Evolutionary conservation across 73 alveolate genomes (phyloP).

Genomic region (Stentor roeselii): DNA sequence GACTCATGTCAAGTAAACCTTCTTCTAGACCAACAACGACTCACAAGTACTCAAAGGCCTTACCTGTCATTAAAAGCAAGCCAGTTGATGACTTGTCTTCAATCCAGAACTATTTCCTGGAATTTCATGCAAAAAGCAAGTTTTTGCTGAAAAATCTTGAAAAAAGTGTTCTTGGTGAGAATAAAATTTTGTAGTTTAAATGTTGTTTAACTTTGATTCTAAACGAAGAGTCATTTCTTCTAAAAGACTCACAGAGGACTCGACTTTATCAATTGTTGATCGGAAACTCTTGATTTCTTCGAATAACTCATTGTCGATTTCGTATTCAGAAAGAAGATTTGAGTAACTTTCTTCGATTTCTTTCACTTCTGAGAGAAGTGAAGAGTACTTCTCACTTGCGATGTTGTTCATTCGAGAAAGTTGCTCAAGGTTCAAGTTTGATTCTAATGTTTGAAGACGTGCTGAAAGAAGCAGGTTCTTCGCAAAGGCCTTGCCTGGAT

Average conservation of each 20-base stretch:
- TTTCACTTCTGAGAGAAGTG: background rate
- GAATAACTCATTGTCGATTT: background rate
- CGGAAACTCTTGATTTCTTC: background rate
- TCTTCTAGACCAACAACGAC: background rate
- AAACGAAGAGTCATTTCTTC: background rate
- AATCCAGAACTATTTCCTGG: slow-evolving; percentile 16
- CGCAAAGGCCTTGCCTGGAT: background rate
- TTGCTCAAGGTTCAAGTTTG: slow-evolving; percentile 3
- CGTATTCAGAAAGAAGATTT: background rate
- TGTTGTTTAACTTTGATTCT: background rate
- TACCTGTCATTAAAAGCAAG: background rate
- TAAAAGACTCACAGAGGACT: background rate
- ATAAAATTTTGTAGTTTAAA: background rate
- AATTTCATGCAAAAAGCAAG: slow-evolving; percentile 22
- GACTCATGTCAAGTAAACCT: slow-evolving; percentile 8
- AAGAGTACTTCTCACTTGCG: background rate
- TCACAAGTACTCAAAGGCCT: background rate
- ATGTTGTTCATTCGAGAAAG: background rate
- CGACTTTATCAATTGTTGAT: background rate
- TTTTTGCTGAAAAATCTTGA: background rate
- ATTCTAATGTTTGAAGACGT: background rate
- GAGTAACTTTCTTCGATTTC: background rate
- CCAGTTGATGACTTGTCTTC: background rate
- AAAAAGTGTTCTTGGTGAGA: slow-evolving; percentile 4
- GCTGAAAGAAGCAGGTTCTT: background rate